Conservation (phyloP, 495 filamentous ascomycete species). For the Annulohypoxylon bovei region DNA sequence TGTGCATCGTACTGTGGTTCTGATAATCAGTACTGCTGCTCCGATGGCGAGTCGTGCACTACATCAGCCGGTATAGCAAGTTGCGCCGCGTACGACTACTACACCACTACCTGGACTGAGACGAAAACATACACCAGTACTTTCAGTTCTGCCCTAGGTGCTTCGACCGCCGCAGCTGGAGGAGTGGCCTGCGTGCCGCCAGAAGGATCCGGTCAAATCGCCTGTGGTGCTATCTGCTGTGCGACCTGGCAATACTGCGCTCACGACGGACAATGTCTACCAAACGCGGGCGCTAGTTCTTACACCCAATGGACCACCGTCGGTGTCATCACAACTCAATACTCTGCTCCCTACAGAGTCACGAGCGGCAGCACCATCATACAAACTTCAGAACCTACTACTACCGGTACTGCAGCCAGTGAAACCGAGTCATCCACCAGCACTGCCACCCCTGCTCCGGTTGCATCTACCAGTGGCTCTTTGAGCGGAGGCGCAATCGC, state of each 20-base stretch:
- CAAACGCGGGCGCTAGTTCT: constrained; percentile 49
- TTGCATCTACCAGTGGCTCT: constrained; percentile 56
- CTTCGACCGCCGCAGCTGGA: constrained; percentile 51
- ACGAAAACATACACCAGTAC: constrained; percentile 72
- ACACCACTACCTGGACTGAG: constrained; percentile 81
- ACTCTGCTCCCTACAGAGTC: constrained; percentile 71
- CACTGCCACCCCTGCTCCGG: constrained; percentile 53
- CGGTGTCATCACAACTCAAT: constrained; percentile 58
- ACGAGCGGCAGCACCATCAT: constrained; percentile 67
- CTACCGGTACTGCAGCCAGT: constrained; percentile 54
- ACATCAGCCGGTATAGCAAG: constrained; percentile 64
- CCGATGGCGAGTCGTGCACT: constrained; percentile 65
- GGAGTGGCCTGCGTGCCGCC: constrained; percentile 61
- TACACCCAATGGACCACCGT: constrained; percentile 50
- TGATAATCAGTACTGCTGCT: constrained; percentile 74
- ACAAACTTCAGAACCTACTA: constrained; percentile 50
- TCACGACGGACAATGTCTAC: constrained; percentile 57
- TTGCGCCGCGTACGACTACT: constrained; percentile 64
- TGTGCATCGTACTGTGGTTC: constrained; percentile 77
- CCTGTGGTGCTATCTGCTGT: constrained; percentile 82
- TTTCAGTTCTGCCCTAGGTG: constrained; percentile 58
- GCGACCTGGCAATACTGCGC: constrained; percentile 74
- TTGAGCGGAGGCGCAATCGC: constrained; percentile 88
- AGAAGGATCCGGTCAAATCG: constrained; percentile 64
- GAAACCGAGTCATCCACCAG: constrained; percentile 57